These are phyloP conservation scores for Argentina anserina DNA, from an alignment of 306 rosid species.

Conservation along the genomic window DNA sequence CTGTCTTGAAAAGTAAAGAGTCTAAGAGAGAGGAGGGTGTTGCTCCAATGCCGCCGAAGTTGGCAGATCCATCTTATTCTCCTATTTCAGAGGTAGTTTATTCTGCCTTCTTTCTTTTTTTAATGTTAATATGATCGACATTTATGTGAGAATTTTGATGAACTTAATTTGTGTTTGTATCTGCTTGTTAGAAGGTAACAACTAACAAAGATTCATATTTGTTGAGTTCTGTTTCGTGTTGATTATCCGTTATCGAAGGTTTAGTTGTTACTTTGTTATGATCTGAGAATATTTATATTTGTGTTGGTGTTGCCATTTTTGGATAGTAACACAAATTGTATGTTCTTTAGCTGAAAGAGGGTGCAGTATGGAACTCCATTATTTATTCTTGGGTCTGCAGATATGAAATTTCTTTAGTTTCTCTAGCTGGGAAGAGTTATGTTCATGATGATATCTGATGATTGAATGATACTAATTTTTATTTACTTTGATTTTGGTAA, in stretches of 20 bases:
- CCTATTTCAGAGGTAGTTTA: slow-evolving; percentile 59
- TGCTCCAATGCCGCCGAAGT: slow-evolving; percentile 20
- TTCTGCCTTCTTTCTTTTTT: background rate
- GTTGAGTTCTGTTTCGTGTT: background rate
- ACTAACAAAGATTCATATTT: background rate
- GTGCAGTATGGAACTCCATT: background rate
- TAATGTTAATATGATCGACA: background rate
- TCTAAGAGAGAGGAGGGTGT: slow-evolving; percentile 29
- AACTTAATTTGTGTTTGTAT: background rate
- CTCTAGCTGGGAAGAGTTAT: background rate
- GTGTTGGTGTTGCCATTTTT: no score
- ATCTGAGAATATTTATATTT: background rate
- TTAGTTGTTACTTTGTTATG: background rate
- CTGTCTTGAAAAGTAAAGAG: slow-evolving; percentile 38
- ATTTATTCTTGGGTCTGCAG: background rate
- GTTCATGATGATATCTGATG: no score
- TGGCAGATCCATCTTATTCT: slow-evolving; percentile 65
- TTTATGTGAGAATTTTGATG: background rate
- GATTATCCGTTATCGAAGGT: no score
- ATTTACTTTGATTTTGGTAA: background rate
- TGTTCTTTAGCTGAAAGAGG: background rate
- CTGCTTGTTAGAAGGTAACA: background rate
- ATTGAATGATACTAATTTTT: background rate
- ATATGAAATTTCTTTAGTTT: background rate
- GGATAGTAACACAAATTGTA: background rate